Evolutionary conservation across 192 early-diverging fungal species (phyloP), one percentile per base, ranked within the genome.

Genomic region (Neocallimastix lanati): DNA sequence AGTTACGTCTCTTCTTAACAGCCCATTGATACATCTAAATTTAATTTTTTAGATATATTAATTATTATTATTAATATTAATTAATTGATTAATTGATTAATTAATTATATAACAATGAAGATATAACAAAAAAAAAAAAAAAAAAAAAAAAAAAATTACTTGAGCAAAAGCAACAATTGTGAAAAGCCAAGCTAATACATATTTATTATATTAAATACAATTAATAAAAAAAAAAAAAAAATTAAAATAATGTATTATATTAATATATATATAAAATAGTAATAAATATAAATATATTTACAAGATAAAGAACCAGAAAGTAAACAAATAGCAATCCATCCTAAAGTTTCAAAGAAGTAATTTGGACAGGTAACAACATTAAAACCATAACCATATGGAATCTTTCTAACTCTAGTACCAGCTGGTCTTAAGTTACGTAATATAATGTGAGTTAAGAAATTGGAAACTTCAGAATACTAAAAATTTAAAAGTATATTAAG

Each of bases 11-110:
- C 88, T 98, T 98, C 90, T 98, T 98, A 82, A 96, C 80, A 6
- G 96, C 96, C 96, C 96, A 98, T 13, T 93, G 29, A 80, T 93
- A 93, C 96, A 97, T 97, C 84, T 96, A 92, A 21, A 14, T 38
- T 14, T 38, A 14, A 14, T 14, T 14, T 35, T n/a, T n/a, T n/a
- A n/a, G n/a, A n/a, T n/a, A n/a, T n/a, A n/a, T n/a, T n/a, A n/a
- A n/a, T n/a, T n/a, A n/a, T n/a, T n/a, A n/a, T n/a, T n/a, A n/a
- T n/a, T n/a, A n/a, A n/a, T n/a, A n/a, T n/a, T n/a, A n/a, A n/a
- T n/a, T n/a, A n/a, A n/a, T n/a, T n/a, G n/a, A n/a, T n/a, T n/a
- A n/a, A n/a, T n/a, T n/a, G n/a, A 35, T 7, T 7, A 35, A 38
- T 12, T 38, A 38, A 14, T 14, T 38, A 38, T 12, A 38, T 38